Conservation (phyloP, 2,329 filamentous ascomycete genomes). For the Cladophialophora exuberans region DNA sequence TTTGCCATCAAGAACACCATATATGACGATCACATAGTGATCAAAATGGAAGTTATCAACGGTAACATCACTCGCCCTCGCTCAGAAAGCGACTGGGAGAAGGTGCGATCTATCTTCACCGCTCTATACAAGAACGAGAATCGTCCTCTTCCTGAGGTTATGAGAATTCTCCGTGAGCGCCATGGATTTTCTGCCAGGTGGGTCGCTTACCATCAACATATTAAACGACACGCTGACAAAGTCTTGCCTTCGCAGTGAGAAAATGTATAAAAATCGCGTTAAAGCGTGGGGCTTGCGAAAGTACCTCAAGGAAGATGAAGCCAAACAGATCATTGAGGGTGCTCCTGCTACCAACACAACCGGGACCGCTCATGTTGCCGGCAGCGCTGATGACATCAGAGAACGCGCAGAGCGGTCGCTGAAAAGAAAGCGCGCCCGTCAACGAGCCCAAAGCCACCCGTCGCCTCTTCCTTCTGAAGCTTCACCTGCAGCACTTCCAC, state of each 20-base stretch:
- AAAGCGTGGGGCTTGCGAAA: constrained; percentile 25
- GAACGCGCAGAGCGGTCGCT: constrained; percentile 16
- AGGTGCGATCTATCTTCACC: constrained; percentile 66
- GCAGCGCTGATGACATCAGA: not conserved
- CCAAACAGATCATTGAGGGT: constrained; percentile 21
- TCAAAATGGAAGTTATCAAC: not conserved
- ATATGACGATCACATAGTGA: not conserved
- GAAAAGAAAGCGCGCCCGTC: constrained; percentile 18
- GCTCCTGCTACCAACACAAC: not conserved
- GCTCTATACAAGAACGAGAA: constrained; percentile 76
- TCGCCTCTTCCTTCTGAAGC: constrained; percentile 5
- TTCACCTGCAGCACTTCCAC: not conserved
- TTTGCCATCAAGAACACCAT: not conserved
- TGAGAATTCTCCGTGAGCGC: constrained; percentile 66
- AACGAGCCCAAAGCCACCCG: not conserved
- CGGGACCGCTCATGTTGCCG: not conserved
- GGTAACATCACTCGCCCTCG: constrained; percentile 3
- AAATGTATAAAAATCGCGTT: constrained; percentile 28
- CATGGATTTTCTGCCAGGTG: constrained; percentile 69
- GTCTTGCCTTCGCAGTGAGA: constrained; percentile 8
- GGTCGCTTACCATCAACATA: not conserved
- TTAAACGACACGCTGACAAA: not conserved
- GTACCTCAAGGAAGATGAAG: constrained; percentile 25
- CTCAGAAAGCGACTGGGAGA: constrained; percentile 59
- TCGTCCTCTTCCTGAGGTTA: constrained; percentile 68